Percentiles rank a stretch among this genome's conserved stretches.
These are phyloP conservation scores for Colletotrichum sp. DNA, from an alignment of 2,329 filamentous ascomycete genomes.

Conservation along the genomic window DNA sequence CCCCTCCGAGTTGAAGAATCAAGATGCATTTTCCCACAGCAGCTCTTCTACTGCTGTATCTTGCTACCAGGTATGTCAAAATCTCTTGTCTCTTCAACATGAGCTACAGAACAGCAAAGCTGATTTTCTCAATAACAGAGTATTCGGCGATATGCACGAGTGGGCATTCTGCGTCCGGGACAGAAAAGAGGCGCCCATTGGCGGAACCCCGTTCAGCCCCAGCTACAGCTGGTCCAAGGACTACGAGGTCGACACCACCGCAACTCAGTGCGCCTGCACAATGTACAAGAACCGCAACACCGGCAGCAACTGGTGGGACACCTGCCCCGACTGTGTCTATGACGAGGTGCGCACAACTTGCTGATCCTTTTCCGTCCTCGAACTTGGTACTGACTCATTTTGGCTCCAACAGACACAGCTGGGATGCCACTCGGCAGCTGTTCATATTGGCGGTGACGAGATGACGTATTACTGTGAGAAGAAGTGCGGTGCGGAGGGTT, in stretches of 20 bases:
- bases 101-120: not conserved
- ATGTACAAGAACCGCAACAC: slow-evolving; percentile 20
- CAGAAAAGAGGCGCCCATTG: not conserved
- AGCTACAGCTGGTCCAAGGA: slow-evolving; percentile 11
- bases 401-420: not conserved
- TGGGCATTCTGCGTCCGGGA: not conserved
- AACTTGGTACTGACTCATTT: not conserved
- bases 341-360: not conserved
- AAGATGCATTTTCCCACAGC: not conserved
- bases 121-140: not conserved
- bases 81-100: not conserved
- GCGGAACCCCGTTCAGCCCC: not conserved
- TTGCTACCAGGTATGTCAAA: not conserved
- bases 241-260: slow-evolving; percentile 7
- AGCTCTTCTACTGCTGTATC: not conserved
- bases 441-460: slow-evolving; percentile 22
- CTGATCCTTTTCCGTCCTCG: not conserved
- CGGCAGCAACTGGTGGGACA: slow-evolving; percentile 21
- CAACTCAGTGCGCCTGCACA: slow-evolving; percentile 19
- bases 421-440: slow-evolving; percentile 5
- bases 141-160: not conserved
- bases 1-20: not conserved
- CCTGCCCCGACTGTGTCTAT: slow-evolving; percentile 19
- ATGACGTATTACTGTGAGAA: slow-evolving; percentile 18
- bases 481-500: slow-evolving; percentile 16